Percentiles rank a stretch among this genome's conserved stretches.
These are phyloP conservation scores for Yamadazyma ubonensis DNA, from an alignment of 805 yeast genomes.

Conservation along the genomic window DNA sequence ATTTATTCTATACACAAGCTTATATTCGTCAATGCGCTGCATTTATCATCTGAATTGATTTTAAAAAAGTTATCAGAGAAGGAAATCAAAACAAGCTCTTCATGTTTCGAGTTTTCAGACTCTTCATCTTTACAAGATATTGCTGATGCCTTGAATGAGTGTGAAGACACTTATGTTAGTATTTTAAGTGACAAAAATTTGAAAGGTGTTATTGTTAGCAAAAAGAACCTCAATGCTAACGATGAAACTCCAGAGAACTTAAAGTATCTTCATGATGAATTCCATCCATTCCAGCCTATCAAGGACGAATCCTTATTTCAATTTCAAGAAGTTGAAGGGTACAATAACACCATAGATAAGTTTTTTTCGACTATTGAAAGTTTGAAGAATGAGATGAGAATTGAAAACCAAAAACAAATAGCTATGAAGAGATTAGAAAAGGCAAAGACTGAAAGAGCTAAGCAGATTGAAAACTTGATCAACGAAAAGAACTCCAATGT, in stretches of 20 bases:
- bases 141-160: constrained; percentile 43
- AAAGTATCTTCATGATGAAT: constrained; percentile 58
- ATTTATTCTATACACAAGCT: constrained; percentile 67
- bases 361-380: constrained; percentile 86
- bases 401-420: constrained; percentile 72
- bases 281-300: constrained; percentile 64
- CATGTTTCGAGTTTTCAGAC: constrained; percentile 28
- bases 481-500: constrained; percentile 63
- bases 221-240: constrained; percentile 45
- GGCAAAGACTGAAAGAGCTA: constrained; percentile 71
- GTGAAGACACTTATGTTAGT: constrained; percentile 44
- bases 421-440: constrained; percentile 73
- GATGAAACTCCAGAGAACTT: constrained; percentile 32
- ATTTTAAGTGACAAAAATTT: constrained; percentile 35
- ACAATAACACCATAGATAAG: constrained; percentile 76
- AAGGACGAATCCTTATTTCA: constrained; percentile 30
- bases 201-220: constrained; percentile 64
- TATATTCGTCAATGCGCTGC: constrained; percentile 65
- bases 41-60: constrained; percentile 75
- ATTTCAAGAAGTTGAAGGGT: constrained; percentile 42
- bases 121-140: constrained; percentile 30
- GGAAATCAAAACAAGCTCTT: constrained; percentile 47
- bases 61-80: constrained; percentile 51
- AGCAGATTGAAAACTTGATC: constrained; percentile 63
- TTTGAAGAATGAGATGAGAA: constrained; percentile 67